A percentile compares a stretch with the other conserved stretches of the same genome.
These are phyloP conservation scores for Rubia balearica DNA, from an alignment of 305 asterid species.

Conservation along the genomic window DNA sequence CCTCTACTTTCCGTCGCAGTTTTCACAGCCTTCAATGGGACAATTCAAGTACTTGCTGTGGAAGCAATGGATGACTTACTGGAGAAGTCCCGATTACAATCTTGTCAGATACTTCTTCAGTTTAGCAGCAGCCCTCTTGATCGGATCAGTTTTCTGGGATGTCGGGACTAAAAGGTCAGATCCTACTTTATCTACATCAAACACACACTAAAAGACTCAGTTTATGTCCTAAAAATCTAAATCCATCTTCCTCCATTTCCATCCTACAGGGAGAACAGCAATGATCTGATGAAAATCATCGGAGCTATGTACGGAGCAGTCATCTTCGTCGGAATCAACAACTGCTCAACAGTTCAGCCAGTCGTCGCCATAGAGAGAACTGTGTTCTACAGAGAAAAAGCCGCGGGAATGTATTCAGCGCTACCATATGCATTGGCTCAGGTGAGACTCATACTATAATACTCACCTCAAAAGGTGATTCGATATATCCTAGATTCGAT, in stretches of 20 bases:
- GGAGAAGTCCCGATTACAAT: constrained; percentile 74
- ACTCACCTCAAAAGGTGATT: not conserved
- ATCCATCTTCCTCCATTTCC: constrained; percentile 11
- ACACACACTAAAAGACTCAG: not conserved
- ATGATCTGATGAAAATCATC: constrained; percentile 60
- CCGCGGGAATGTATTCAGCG: constrained; percentile 95
- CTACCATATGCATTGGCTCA: constrained; percentile 93
- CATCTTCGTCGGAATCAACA: constrained; percentile 67
- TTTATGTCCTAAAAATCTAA: constrained; percentile 4
- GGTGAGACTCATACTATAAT: constrained; percentile 29
- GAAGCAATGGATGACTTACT: constrained; percentile 63
- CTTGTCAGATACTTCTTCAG: constrained; percentile 62
- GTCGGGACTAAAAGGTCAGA: constrained; percentile 63
- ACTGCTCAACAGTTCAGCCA: constrained; percentile 84
- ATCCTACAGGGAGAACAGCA: constrained; percentile 35
- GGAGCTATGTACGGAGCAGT: constrained; percentile 90
- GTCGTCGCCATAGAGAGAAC: constrained; percentile 86
- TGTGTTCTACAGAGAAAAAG: constrained; percentile 81
- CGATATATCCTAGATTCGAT: not conserved
- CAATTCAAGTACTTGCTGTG: constrained; percentile 53
- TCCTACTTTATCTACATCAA: not conserved
- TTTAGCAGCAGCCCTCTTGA: constrained; percentile 47
- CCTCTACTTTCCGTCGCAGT: constrained; percentile 40
- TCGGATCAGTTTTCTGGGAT: constrained; percentile 59
- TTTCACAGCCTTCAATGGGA: constrained; percentile 44